Evolutionary conservation across 2,329 filamentous ascomycete genomes (phyloP).

Genomic region (Colletotrichum tanaceti): DNA sequence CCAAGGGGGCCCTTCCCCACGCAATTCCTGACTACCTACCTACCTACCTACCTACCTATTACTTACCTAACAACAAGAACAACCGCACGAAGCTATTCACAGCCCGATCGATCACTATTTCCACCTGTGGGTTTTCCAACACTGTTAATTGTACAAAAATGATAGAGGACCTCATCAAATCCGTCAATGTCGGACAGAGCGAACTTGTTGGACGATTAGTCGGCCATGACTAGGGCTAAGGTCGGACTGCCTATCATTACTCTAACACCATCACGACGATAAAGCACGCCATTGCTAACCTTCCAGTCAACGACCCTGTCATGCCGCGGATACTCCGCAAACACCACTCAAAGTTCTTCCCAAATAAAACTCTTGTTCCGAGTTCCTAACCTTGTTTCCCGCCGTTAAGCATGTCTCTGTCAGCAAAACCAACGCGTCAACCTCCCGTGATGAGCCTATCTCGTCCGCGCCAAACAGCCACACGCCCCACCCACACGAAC

Average conservation of each 20-base stretch:
- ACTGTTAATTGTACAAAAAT: too few species aligned
- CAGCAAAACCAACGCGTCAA: neutral
- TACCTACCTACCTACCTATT: too few species aligned
- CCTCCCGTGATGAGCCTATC: too few species aligned
- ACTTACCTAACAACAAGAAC: too few species aligned
- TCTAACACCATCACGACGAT: constrained; percentile 33
- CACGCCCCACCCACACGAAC: constrained; percentile 10
- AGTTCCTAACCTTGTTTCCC: neutral
- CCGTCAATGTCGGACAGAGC: too few species aligned
- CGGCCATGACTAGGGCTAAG: neutral
- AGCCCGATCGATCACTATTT: too few species aligned
- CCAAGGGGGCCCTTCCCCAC: too few species aligned
- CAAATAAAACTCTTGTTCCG: neutral
- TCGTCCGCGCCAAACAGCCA: neutral
- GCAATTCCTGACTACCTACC: too few species aligned
- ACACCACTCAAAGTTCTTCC: neutral
- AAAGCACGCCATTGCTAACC: constrained; percentile 31
- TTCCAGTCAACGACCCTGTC: neutral
- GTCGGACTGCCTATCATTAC: neutral
- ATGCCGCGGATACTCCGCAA: constrained; percentile 24
- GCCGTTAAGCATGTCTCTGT: neutral
- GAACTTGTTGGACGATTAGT: neutral
- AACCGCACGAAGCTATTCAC: too few species aligned
- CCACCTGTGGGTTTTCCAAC: too few species aligned
- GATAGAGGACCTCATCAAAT: too few species aligned